phyloP scores from a whole-genome alignment of 2,329 filamentous ascomycete species.

The Hypoxylon sp. region DNA sequence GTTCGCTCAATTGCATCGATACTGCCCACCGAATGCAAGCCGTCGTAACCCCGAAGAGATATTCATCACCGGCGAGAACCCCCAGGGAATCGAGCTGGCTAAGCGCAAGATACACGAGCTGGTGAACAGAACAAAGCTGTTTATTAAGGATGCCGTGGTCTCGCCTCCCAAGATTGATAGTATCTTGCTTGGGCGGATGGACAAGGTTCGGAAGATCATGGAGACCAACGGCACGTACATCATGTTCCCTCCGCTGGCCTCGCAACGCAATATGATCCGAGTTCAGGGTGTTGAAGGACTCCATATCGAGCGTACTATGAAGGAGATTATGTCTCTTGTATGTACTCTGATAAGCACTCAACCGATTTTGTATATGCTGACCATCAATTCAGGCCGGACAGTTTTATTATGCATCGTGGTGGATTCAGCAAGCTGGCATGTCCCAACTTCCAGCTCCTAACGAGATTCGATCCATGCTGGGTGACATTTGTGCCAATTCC shows the following conservation, averaged over 20 bases:
- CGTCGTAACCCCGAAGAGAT: slow-evolving; percentile 89
- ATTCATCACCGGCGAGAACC: slow-evolving; percentile 91
- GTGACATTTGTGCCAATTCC: slow-evolving; percentile 95
- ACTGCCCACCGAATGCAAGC: slow-evolving; percentile 83
- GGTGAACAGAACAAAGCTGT: slow-evolving; percentile 82
- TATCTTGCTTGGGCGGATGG: slow-evolving; percentile 88
- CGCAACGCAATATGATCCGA: slow-evolving; percentile 84
- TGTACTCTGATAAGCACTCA: slow-evolving; percentile 50
- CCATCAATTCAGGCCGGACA: slow-evolving; percentile 78
- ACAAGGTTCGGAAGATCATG: slow-evolving; percentile 98
- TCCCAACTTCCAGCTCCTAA: slow-evolving; percentile 69
- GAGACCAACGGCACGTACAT: slow-evolving; percentile 97
- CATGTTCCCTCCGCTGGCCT: slow-evolving; percentile 87
- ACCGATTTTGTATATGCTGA: slow-evolving; percentile 23
- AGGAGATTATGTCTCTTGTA: slow-evolving; percentile 95
- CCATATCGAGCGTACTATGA: slow-evolving; percentile 92
- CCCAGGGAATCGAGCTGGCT: slow-evolving; percentile 85
- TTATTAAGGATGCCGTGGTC: slow-evolving; percentile 91
- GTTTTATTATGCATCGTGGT: slow-evolving; percentile 98
- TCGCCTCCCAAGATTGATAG: slow-evolving; percentile 94
- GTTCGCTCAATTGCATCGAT: slow-evolving; percentile 91
- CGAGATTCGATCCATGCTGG: slow-evolving; percentile 90
- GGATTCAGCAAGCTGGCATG: slow-evolving; percentile 82
- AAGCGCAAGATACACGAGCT: slow-evolving; percentile 93
- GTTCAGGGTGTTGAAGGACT: slow-evolving; percentile 94